Conservation (phyloP, 495 filamentous ascomycete species). For the Chaetomium cochliodes region DNA sequence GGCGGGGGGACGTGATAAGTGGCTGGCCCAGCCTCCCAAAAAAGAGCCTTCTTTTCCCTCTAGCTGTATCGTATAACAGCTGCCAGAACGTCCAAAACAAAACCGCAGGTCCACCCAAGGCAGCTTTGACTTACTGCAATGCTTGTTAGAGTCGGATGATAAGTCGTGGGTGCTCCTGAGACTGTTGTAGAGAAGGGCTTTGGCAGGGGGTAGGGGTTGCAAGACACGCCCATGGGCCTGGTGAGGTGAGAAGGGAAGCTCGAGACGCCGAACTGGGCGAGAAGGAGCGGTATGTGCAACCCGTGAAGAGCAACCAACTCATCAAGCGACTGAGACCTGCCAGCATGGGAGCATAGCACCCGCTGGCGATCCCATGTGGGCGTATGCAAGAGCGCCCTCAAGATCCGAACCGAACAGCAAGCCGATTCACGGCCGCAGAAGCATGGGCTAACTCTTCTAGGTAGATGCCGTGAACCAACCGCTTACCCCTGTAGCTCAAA, state of each 20-base stretch:
- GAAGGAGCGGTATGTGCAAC: conserved; percentile 7
- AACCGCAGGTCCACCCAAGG: too few relatives aligned
- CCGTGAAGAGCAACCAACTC: conserved; percentile 3
- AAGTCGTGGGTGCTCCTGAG: not conserved
- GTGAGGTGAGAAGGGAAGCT: not conserved
- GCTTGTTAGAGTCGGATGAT: too few relatives aligned
- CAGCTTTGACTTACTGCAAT: too few relatives aligned
- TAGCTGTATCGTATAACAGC: not conserved
- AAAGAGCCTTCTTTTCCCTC: not conserved
- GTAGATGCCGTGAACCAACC: not conserved
- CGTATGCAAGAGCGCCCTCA: conserved; percentile 18
- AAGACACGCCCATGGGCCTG: not conserved
- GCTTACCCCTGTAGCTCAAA: not conserved
- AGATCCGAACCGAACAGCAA: conserved; percentile 6
- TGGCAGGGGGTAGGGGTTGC: too few relatives aligned
- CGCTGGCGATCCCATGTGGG: conserved; percentile 28
- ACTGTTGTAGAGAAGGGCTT: not conserved
- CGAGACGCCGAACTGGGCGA: not conserved
- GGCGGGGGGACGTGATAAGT: not conserved
- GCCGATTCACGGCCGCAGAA: conserved; percentile 14
- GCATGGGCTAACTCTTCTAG: not conserved
- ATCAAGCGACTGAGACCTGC: conserved; percentile 23
- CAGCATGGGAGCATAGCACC: conserved; percentile 29
- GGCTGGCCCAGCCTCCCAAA: not conserved
- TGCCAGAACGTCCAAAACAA: too few relatives aligned